Base-by-base conservation (phyloP, 169 alveolate species). In the Condylostoma magnum region DNA sequence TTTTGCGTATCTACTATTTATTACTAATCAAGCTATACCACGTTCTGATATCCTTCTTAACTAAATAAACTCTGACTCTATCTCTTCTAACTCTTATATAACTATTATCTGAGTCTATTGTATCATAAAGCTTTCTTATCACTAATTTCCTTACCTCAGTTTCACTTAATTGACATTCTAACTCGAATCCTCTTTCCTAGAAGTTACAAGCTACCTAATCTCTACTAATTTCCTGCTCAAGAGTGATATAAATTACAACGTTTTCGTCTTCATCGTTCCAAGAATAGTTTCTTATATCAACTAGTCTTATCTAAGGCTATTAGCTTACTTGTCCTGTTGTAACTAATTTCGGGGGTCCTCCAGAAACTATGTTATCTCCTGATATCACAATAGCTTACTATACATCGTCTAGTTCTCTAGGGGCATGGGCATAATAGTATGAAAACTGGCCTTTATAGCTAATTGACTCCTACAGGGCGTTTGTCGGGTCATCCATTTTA, bases 361-460 rank as follows among this genome's bases (percentile, higher is more conserved):
- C 73, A 22, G 73, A 20, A 6, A 46, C 60, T 15, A 63, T 37
- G 22, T 57, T 34, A 22, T 43, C 60, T 31, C 60, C 73, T 38
- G 27, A 37, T 15, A 46, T 54, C 22, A 63, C 58, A 25, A 43
- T 63, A 20, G 57, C 34, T 37, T 44, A 10, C 10, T 12, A 10
- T 22, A 38, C 38, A 27, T 36, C 58, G 43, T 36, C 52, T 38
- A 41, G 18, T 18, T 36, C 22, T 25, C 71, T 36, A 2, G 73
- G 73, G 33, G 60, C 73, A 44, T 63, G 63, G 3, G 73, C 63
- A 5, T 38, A 38, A 44, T 63, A 63, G 30, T 63, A 63, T 3
- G 73, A 63, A 41, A 43, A 22, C 33, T 63, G 58, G 12, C 73
- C 73, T 63, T 63, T 63, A 6, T 20, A 20, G 6, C 46, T 38